A percentile compares a stretch with the other conserved stretches of the same genome.
phyloP scores from a whole-genome alignment of 1,139 yeast genomes.

The Yamadazyma mexicana region DNA sequence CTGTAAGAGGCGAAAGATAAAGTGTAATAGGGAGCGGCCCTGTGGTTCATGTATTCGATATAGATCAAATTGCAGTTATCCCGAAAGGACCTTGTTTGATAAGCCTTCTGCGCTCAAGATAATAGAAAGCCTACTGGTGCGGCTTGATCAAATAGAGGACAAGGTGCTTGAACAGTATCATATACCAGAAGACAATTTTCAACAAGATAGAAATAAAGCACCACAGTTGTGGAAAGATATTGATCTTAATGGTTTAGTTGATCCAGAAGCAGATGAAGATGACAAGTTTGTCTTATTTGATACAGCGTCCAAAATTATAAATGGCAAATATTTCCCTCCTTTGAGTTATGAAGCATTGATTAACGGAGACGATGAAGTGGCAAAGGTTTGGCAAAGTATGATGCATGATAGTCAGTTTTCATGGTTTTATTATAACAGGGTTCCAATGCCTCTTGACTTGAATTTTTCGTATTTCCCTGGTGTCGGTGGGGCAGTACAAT shows the following conservation, averaged over 20 bases:
- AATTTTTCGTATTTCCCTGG: background rate
- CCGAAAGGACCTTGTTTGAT: conserved; percentile 5
- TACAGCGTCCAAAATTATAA: background rate
- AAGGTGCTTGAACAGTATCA: background rate
- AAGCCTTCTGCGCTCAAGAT: conserved; percentile 3
- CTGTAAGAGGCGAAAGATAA: conserved; percentile 40
- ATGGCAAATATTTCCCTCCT: background rate
- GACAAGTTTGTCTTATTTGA: background rate
- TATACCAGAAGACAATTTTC: background rate
- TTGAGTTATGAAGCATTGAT: conserved; percentile 5
- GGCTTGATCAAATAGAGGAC: conserved; percentile 4
- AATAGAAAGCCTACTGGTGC: conserved; percentile 4
- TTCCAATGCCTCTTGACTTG: background rate
- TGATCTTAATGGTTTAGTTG: background rate
- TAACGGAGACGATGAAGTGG: background rate
- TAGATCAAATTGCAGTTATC: conserved; percentile 11
- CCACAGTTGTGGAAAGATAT: no score
- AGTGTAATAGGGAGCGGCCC: conserved; percentile 39
- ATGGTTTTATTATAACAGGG: background rate
- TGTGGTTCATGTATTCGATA: conserved; percentile 40
- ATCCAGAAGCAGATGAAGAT: background rate
- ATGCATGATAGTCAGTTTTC: background rate
- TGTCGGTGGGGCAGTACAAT: background rate
- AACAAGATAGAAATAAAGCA: no score
- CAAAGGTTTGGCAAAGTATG: background rate